A percentile compares a stretch with the other conserved stretches of the same genome.
Conservation (phyloP, 805 yeast species). For the Teunomyces panamensis region DNA sequence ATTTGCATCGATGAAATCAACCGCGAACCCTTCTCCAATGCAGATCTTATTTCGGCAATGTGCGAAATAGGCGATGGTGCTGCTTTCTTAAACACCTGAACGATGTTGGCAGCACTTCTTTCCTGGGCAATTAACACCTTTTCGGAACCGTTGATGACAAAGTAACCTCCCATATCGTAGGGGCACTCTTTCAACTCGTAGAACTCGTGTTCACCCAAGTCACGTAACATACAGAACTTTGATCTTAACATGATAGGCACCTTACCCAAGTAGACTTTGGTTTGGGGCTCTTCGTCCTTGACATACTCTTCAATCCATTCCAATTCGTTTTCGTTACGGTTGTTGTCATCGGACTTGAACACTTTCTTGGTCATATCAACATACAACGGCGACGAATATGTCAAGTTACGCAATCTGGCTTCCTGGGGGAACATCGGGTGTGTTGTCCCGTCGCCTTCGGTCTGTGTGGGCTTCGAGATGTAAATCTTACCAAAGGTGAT, state of each 20-base stretch:
- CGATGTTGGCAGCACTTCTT: slow-evolving; percentile 97
- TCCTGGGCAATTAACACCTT: slow-evolving; percentile 98
- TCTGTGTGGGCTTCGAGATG: slow-evolving; percentile 95
- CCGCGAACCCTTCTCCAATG: slow-evolving; percentile 95
- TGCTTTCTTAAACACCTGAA: slow-evolving; percentile 96
- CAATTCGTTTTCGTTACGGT: slow-evolving; percentile 41
- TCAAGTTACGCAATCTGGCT: slow-evolving; percentile 92
- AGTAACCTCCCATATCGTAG: slow-evolving; percentile 99
- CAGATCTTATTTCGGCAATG: slow-evolving; percentile 94
- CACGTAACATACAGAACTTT: slow-evolving; percentile 89
- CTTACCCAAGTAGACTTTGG: slow-evolving; percentile 87
- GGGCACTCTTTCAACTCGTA: slow-evolving; percentile 98
- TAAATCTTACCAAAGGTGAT: slow-evolving; percentile 97
- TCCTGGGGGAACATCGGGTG: slow-evolving; percentile 98
- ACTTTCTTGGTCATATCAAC: slow-evolving; percentile 94
- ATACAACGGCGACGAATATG: slow-evolving; percentile 93
- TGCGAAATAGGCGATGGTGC: slow-evolving; percentile 96
- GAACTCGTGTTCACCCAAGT: slow-evolving; percentile 86
- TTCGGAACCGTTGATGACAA: slow-evolving; percentile 97
- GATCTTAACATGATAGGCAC: slow-evolving; percentile 98
- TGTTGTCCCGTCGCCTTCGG: slow-evolving; percentile 99
- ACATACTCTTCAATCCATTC: slow-evolving; percentile 52
- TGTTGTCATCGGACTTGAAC: slow-evolving; percentile 75
- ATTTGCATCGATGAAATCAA: slow-evolving; percentile 92
- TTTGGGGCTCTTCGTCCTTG: slow-evolving; percentile 57